Conservation (phyloP, 1,139 yeast genomes). For the Blastobotrys buckinghamii region DNA sequence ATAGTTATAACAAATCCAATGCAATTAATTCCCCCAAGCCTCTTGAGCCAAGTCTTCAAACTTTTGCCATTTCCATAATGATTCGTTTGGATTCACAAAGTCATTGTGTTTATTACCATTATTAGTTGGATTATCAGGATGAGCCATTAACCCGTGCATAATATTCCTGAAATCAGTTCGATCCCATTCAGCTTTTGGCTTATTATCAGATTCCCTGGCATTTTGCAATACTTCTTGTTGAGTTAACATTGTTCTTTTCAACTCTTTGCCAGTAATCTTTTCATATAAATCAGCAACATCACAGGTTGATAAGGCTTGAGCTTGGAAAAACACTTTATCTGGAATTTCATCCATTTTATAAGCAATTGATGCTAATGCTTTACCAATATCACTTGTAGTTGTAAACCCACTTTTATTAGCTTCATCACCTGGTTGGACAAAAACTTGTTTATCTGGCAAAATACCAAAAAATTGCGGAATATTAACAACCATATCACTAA, state of each 20-base stretch:
- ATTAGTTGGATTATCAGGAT: constrained; percentile 12
- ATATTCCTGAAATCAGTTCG: constrained; percentile 24
- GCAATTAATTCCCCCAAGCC: not conserved
- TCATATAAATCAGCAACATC: constrained; percentile 3
- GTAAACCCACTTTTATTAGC: constrained; percentile 2
- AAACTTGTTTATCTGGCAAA: constrained; percentile 2
- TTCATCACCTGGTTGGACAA: constrained; percentile 1
- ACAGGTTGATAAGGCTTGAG: not conserved
- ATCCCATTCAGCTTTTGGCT: constrained; percentile 13
- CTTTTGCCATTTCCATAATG: constrained; percentile 45
- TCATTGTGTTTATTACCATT: constrained; percentile 40
- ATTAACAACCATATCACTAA: constrained; percentile 1
- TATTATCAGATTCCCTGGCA: not conserved
- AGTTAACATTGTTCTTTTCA: constrained; percentile 20
- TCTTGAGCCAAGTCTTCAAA: not conserved
- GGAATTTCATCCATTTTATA: not conserved
- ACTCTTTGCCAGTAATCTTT: constrained; percentile 33
- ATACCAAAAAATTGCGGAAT: not conserved
- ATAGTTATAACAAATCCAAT: not conserved
- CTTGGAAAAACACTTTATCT: not conserved
- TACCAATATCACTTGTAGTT: constrained; percentile 2
- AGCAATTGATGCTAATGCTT: constrained; percentile 6
- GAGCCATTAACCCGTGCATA: constrained; percentile 24
- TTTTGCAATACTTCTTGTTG: constrained; percentile 1
- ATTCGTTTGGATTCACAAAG: constrained; percentile 44